Percentiles rank a stretch among this genome's conserved stretches.
phyloP scores from a whole-genome alignment of 2,329 filamentous ascomycete genomes.

The Diplodia corticola region DNA sequence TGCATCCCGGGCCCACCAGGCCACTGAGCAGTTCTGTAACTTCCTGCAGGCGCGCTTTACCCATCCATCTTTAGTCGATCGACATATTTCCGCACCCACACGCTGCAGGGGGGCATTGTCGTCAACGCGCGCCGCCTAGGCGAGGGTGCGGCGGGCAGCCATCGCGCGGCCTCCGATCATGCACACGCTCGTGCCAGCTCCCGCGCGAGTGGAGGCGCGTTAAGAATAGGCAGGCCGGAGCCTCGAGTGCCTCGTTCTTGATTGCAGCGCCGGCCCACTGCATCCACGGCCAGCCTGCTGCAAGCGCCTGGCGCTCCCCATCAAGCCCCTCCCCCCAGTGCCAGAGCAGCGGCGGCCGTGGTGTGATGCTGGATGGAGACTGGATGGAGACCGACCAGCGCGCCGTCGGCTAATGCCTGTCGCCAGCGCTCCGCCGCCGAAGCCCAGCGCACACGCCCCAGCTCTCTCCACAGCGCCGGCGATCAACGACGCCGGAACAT shows the following conservation, averaged over 20 bases:
- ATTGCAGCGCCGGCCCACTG: constrained; percentile 13
- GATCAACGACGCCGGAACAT: constrained; percentile 20
- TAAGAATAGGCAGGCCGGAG: constrained; percentile 23
- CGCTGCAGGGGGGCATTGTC: constrained; percentile 11
- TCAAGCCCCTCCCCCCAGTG: too few relatives aligned
- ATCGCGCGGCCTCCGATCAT: constrained; percentile 21
- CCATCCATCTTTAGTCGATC: constrained; percentile 18
- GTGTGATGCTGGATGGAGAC: constrained; percentile 17
- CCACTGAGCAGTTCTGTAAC: constrained; percentile 23
- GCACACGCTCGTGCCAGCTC: constrained; percentile 18
- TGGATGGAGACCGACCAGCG: not conserved
- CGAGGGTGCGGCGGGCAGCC: constrained; percentile 16
- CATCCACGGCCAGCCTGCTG: not conserved
- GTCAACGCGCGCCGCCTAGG: constrained; percentile 10
- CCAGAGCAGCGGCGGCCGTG: constrained; percentile 4
- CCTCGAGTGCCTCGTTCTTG: constrained; percentile 10
- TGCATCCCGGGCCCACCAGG: constrained; percentile 24
- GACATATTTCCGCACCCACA: constrained; percentile 21
- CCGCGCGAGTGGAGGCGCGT: constrained; percentile 21
- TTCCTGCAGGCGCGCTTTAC: constrained; percentile 20
- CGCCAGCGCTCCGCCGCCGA: not conserved
- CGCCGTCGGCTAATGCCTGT: constrained; percentile 18
- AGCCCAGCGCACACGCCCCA: constrained; percentile 5
- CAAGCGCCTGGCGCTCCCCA: not conserved
- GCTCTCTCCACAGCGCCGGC: constrained; percentile 8